phyloP scores from a whole-genome alignment of 2,329 filamentous ascomycete species.

The Penicillium vulpinum region DNA sequence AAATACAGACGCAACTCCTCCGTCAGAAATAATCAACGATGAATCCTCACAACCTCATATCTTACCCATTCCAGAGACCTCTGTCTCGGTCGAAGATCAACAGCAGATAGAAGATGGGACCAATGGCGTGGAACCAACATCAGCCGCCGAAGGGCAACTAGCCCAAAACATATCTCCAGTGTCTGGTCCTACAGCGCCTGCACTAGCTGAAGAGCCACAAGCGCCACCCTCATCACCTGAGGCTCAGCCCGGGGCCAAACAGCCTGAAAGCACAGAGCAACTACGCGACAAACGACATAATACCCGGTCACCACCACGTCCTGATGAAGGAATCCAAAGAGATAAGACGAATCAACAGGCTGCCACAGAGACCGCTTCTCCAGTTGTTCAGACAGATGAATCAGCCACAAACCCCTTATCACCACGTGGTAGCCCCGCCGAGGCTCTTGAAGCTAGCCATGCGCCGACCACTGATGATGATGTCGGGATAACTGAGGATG shows the following conservation, averaged over 20 bases:
- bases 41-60: not conserved
- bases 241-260: not conserved
- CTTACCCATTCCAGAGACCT: not conserved
- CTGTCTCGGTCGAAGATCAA: not conserved
- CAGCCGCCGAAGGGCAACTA: not conserved
- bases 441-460: not conserved
- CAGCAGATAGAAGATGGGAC: not conserved
- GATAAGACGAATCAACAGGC: not conserved
- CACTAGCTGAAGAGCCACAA: not conserved
- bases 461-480: not conserved
- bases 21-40: not conserved
- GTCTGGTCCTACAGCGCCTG: not conserved
- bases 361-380: not conserved
- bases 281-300: not conserved
- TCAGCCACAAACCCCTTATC: not conserved
- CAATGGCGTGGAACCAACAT: not conserved
- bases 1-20: not conserved
- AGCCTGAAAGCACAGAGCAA: not conserved
- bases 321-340: not conserved
- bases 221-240: not conserved
- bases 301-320: slow-evolving; percentile 6
- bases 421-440: not conserved
- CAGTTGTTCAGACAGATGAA: not conserved
- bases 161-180: not conserved
- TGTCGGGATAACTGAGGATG: not conserved